Conservation (phyloP, 2,329 filamentous ascomycete genomes). For the Aspergillus clavatus region DNA sequence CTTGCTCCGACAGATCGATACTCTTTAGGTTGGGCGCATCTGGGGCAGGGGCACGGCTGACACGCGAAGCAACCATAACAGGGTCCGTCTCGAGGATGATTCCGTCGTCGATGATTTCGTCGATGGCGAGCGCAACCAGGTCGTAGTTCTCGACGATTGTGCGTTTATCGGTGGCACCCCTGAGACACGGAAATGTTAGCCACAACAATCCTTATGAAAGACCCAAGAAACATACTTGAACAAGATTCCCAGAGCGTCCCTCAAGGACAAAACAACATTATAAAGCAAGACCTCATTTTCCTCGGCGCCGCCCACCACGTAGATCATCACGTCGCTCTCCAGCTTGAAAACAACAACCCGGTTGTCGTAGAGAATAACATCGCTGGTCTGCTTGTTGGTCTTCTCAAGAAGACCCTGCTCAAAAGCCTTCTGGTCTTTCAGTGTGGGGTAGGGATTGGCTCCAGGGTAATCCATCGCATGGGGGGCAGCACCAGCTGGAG, state of each 20-base stretch:
- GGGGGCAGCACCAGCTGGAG: slow-evolving; percentile 54
- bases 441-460: slow-evolving; percentile 74
- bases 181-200: slow-evolving; percentile 39
- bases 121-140: slow-evolving; percentile 84
- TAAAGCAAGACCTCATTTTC: slow-evolving; percentile 98
- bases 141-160: slow-evolving; percentile 99
- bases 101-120: slow-evolving; percentile 92
- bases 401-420: slow-evolving; percentile 95
- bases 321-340: slow-evolving; percentile 95
- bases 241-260: slow-evolving; percentile 83
- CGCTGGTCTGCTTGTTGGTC: slow-evolving; percentile 89
- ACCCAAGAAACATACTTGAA: slow-evolving; percentile 65
- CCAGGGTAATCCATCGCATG: slow-evolving; percentile 56
- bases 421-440: slow-evolving; percentile 93
- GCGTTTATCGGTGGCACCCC: slow-evolving; percentile 93
- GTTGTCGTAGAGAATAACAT: slow-evolving; percentile 97
- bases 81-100: slow-evolving; percentile 97
- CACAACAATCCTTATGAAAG: neutral
- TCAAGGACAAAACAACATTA: slow-evolving; percentile 84
- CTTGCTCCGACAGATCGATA: slow-evolving; percentile 93
- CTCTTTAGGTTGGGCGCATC: slow-evolving; percentile 85
- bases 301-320: slow-evolving; percentile 83
- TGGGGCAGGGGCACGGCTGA: slow-evolving; percentile 84
- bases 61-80: slow-evolving; percentile 84
- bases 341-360: slow-evolving; percentile 95